These are phyloP conservation scores for Trametes versicolor DNA, from an alignment of 1,284 basidiomycete genomes.

Conservation along the genomic window DNA sequence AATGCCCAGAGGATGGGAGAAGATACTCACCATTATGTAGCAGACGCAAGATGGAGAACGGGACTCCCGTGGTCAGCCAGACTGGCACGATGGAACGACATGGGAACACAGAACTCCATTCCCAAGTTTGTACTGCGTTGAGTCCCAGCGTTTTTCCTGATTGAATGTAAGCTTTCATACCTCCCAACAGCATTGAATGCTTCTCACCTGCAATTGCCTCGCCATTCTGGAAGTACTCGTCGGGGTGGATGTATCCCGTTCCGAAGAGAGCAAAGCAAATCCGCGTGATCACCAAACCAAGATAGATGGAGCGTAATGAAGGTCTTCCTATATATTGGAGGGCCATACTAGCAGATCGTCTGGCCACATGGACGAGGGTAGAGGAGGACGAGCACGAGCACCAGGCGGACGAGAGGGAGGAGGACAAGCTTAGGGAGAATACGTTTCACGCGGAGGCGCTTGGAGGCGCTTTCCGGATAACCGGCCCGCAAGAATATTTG, in stretches of 20 bases:
- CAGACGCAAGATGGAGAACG: conserved; percentile 38
- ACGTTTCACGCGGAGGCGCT: too few relatives aligned
- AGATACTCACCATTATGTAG: conserved; percentile 39
- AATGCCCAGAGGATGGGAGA: not conserved
- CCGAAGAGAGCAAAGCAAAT: conserved; percentile 46
- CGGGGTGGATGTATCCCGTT: conserved; percentile 53
- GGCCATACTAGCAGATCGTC: not conserved
- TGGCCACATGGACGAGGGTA: too few relatives aligned
- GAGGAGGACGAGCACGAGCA: too few relatives aligned
- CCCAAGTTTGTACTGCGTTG: conserved; percentile 48
- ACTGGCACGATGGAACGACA: conserved; percentile 49
- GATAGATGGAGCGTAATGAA: conserved; percentile 25
- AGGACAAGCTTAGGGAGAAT: not conserved
- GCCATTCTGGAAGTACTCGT: conserved; percentile 54
- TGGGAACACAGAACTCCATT: conserved; percentile 48
- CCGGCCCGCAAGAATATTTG: too few relatives aligned
- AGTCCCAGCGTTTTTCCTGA: conserved; percentile 42
- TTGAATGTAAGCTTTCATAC: conserved; percentile 42
- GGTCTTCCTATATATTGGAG: not conserved
- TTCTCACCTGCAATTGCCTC: conserved; percentile 49
- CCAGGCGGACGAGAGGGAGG: not conserved
- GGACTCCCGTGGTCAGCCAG: conserved; percentile 48
- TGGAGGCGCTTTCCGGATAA: not conserved
- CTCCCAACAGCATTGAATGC: too few relatives aligned
- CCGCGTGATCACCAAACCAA: conserved; percentile 39